Evolutionary conservation across 2,329 filamentous ascomycete species (phyloP).

Genomic region (Phyllosticta citrichinensis): DNA sequence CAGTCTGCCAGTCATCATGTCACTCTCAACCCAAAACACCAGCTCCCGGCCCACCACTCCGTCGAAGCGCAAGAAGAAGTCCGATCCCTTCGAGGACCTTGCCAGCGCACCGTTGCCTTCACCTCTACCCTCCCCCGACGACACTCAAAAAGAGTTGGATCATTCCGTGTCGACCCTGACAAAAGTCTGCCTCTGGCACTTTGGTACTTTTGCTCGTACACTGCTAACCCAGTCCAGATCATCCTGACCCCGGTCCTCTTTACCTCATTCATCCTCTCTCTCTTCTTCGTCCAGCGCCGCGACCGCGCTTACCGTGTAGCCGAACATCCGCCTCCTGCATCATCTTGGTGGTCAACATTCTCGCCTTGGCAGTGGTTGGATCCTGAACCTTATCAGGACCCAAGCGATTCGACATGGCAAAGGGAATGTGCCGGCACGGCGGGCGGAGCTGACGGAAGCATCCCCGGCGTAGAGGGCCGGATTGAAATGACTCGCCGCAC

Average conservation of each 20-base stretch:
- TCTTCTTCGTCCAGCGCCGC: constrained; percentile 51
- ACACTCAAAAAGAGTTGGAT: neutral
- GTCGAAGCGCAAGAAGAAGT: constrained; percentile 4
- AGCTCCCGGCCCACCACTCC: neutral
- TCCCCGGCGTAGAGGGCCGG: constrained; percentile 2
- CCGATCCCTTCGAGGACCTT: constrained; percentile 24
- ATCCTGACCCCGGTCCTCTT: constrained; percentile 55
- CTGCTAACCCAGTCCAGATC: constrained; percentile 18
- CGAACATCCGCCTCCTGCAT: constrained; percentile 24
- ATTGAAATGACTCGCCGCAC: neutral
- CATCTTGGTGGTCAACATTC: constrained; percentile 28
- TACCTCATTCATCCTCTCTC: constrained; percentile 54
- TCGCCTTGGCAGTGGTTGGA: constrained; percentile 27
- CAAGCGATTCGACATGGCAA: constrained; percentile 20
- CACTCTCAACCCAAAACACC: neutral
- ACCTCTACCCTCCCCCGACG: constrained; percentile 16
- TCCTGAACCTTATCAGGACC: constrained; percentile 36
- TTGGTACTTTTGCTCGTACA: neutral
- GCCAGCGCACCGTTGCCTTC: constrained; percentile 17
- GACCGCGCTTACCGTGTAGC: constrained; percentile 41
- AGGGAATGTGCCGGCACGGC: constrained; percentile 13
- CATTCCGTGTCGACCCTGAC: constrained; percentile 18
- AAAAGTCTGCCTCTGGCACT: constrained; percentile 15
- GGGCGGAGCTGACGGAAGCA: constrained; percentile 12
- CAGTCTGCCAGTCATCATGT: neutral